phyloP scores from a whole-genome alignment of 73 alveolate genomes.

The Breviolum minutum region DNA sequence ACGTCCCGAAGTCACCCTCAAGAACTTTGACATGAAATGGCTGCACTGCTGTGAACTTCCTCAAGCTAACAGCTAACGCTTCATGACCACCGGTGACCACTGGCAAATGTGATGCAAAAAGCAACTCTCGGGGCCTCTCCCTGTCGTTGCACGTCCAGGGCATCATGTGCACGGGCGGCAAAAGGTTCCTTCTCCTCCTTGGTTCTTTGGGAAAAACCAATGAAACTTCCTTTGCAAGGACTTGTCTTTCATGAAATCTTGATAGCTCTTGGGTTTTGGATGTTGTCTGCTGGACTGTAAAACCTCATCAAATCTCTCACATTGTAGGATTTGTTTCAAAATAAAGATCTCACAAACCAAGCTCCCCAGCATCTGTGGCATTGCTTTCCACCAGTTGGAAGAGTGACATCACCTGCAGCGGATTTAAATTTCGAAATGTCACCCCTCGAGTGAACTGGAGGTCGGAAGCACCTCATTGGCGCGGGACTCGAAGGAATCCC shows the following conservation, averaged over 20 bases:
- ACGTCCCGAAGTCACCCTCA: too few relatives aligned
- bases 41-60: too few relatives aligned
- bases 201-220: not conserved
- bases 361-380: slow-evolving; percentile 34
- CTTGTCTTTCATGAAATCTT: too few relatives aligned
- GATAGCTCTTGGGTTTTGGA: too few relatives aligned
- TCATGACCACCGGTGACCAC: too few relatives aligned
- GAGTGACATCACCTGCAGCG: slow-evolving; percentile 32
- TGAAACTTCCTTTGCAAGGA: not conserved
- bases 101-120: not conserved
- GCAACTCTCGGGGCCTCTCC: slow-evolving; percentile 55
- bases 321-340: not conserved
- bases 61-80: too few relatives aligned
- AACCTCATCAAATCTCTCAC: too few relatives aligned
- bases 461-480: slow-evolving; percentile 7
- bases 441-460: not conserved
- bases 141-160: slow-evolving; percentile 72
- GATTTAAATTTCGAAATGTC: not conserved
- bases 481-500: slow-evolving; percentile 30
- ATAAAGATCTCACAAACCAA: not conserved
- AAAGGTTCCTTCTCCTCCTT: slow-evolving; percentile 52
- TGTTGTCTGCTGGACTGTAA: too few relatives aligned
- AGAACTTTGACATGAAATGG: too few relatives aligned
- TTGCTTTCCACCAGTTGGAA: slow-evolving; percentile 50
- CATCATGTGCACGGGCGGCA: slow-evolving; percentile 41